A percentile compares a stretch with the other conserved stretches of the same genome.
These are phyloP conservation scores for Hygrophila difformis DNA, from an alignment of 257 asterid species.

Conservation along the genomic window DNA sequence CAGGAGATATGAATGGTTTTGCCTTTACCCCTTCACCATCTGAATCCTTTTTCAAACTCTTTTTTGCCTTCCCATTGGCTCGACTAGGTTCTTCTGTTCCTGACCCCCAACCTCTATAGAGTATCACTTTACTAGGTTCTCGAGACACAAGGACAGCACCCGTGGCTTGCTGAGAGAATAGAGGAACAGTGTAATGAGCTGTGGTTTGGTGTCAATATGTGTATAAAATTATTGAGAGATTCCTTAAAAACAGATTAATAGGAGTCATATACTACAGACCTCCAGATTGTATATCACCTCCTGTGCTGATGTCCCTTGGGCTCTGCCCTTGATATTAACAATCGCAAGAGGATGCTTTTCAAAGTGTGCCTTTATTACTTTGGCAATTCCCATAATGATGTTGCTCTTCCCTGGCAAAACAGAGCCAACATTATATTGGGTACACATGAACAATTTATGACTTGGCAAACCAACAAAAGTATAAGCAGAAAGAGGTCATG, in stretches of 20 bases:
- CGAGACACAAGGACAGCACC: conserved; percentile 85
- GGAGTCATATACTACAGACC: conserved; percentile 32
- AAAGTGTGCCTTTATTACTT: conserved; percentile 58
- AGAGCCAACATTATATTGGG: conserved; percentile 1
- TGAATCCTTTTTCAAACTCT: conserved; percentile 9
- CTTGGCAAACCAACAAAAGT: neutral
- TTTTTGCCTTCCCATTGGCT: conserved; percentile 12
- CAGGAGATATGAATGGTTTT: conserved; percentile 43
- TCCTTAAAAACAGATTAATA: conserved; percentile 6
- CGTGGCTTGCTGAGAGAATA: conserved; percentile 66
- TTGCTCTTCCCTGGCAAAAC: conserved; percentile 67
- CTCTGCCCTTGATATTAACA: conserved; percentile 90
- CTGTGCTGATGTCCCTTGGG: conserved; percentile 80
- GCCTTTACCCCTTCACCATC: conserved; percentile 17
- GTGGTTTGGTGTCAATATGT: conserved; percentile 3
- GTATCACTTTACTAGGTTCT: conserved; percentile 92
- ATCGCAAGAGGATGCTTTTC: conserved; percentile 78
- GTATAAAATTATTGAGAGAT: neutral
- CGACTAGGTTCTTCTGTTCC: conserved; percentile 26
- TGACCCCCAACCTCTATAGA: conserved; percentile 84
- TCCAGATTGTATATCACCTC: conserved; percentile 79
- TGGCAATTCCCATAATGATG: conserved; percentile 56
- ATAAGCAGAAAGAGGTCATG: too few species aligned
- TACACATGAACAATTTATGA: neutral
- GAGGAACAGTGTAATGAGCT: too few species aligned